Evolutionary conservation across 2,329 filamentous ascomycete genomes (phyloP).

Genomic region (Diplodia seriata): DNA sequence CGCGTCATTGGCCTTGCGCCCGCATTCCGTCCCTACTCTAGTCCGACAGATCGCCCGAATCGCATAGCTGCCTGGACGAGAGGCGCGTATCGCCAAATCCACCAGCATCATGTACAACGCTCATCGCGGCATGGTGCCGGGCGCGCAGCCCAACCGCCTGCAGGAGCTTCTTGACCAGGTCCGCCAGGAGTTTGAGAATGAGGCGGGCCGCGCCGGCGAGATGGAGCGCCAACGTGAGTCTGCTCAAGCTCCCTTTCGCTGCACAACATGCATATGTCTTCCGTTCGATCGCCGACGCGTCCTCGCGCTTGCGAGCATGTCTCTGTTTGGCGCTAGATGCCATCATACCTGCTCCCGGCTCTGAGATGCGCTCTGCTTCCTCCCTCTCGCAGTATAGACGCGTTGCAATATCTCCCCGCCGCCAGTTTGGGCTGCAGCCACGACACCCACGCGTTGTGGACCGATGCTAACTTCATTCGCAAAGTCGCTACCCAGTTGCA

Average conservation of each 20-base stretch:
- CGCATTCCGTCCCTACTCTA: background rate
- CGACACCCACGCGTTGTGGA: background rate
- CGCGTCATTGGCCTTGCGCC: slow-evolving; percentile 25
- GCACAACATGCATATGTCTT: slow-evolving; percentile 4
- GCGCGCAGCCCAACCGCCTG: slow-evolving; percentile 74
- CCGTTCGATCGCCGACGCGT: slow-evolving; percentile 2
- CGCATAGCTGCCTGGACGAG: slow-evolving; percentile 12
- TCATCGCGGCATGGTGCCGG: slow-evolving; percentile 80
- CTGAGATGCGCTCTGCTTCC: background rate
- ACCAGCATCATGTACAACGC: slow-evolving; percentile 75
- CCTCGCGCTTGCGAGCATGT: background rate
- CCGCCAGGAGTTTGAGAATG: slow-evolving; percentile 86
- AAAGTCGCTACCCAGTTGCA: slow-evolving; percentile 88
- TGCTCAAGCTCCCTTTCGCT: slow-evolving; percentile 31
- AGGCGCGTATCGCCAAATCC: slow-evolving; percentile 24
- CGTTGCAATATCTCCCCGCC: background rate
- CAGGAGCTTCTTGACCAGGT: slow-evolving; percentile 92
- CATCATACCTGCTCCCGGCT: background rate
- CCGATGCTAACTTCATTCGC: slow-evolving; percentile 33
- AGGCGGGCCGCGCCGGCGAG: slow-evolving; percentile 79
- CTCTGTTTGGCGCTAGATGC: background rate
- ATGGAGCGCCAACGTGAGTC: slow-evolving; percentile 93
- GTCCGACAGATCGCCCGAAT: background rate
- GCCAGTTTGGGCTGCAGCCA: background rate
- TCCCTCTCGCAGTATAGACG: background rate